Evolutionary conservation across 768 basidiomycete genomes (phyloP).

Genomic region (Ramaria sp.): DNA sequence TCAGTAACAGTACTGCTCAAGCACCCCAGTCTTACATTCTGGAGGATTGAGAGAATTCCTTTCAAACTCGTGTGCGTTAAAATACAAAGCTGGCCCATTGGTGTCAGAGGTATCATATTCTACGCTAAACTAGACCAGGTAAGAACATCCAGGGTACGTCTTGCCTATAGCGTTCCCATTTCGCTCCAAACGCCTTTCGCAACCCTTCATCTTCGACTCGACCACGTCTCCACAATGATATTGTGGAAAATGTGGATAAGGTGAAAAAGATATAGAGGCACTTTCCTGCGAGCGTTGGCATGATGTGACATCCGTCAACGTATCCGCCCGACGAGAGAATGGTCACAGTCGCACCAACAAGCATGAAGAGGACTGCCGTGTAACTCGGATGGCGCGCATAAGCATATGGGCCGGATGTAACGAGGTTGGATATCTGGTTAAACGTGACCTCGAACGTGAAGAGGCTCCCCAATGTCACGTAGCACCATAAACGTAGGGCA

Average conservation of each 20-base stretch:
- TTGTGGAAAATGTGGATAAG: not conserved
- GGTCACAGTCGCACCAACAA: not conserved
- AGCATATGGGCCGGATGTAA: conserved; percentile 15
- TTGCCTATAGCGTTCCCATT: conserved; percentile 39
- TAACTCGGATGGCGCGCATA: conserved; percentile 16
- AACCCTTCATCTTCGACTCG: conserved; percentile 42
- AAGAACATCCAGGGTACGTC: conserved; percentile 40
- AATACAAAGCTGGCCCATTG: too few species aligned
- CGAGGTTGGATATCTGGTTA: conserved; percentile 11
- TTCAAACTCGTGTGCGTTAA: too few species aligned
- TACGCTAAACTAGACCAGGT: conserved; percentile 27
- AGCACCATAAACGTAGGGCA: conserved; percentile 7
- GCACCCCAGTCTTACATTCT: too few species aligned
- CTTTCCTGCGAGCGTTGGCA: not conserved
- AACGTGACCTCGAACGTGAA: conserved; percentile 18
- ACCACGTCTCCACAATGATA: conserved; percentile 26
- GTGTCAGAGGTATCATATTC: too few species aligned
- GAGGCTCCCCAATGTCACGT: conserved; percentile 10
- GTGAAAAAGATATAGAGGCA: too few species aligned
- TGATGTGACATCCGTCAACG: not conserved
- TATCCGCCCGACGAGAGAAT: not conserved
- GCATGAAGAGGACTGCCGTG: conserved; percentile 4
- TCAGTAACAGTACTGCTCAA: too few species aligned
- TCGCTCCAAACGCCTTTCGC: conserved; percentile 30
- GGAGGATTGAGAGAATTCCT: too few species aligned